Conservation (phyloP, 306 rosid genomes). For the Vigna hirtella region DNA sequence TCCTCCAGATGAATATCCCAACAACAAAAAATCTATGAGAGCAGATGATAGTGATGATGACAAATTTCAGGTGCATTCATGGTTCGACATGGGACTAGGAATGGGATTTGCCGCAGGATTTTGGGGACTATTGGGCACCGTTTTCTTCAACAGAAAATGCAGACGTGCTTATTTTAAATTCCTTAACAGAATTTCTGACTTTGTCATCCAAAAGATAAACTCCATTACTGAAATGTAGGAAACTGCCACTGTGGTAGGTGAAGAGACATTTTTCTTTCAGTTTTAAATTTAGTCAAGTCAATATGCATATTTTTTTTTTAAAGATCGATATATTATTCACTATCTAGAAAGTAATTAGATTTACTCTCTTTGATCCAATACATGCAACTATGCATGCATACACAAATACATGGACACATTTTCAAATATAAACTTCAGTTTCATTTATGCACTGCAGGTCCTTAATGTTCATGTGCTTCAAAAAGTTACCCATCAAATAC, state of each 20-base stretch:
- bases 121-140: constrained; percentile 22
- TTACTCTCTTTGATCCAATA: too few relatives aligned
- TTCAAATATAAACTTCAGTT: not conserved
- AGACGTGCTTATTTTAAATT: constrained; percentile 38
- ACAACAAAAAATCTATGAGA: not conserved
- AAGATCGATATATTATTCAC: too few relatives aligned
- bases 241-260: too few relatives aligned
- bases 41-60: not conserved
- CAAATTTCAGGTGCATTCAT: not conserved
- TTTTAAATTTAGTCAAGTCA: too few relatives aligned
- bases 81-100: constrained; percentile 39
- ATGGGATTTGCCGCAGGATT: constrained; percentile 33
- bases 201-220: not conserved
- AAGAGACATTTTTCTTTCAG: too few relatives aligned
- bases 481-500: not conserved
- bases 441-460: not conserved
- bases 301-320: too few relatives aligned
- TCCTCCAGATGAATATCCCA: not conserved
- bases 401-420: too few relatives aligned
- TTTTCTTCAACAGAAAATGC: constrained; percentile 11
- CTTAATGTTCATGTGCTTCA: not conserved
- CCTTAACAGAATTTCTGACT: not conserved
- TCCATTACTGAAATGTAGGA: not conserved
- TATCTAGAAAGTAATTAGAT: too few relatives aligned
- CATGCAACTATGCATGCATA: too few relatives aligned